These are phyloP conservation scores for Sporothrix globosa DNA, from an alignment of 2,329 filamentous ascomycete species.

Conservation along the genomic window DNA sequence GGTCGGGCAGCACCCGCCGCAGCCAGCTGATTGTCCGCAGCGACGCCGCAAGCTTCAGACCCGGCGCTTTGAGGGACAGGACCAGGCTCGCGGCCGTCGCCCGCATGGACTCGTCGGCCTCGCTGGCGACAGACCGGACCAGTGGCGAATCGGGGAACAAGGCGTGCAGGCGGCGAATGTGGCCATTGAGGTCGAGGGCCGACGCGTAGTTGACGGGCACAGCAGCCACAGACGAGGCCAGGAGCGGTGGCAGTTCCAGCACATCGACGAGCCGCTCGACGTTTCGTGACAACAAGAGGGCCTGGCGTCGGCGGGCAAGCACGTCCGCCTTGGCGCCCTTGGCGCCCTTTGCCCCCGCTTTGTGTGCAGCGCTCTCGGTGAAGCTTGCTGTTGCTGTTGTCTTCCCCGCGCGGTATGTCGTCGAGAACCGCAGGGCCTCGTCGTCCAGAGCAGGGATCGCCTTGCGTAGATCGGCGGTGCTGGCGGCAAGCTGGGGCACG, in stretches of 20 bases:
- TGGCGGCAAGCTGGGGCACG: slow-evolving; percentile 69
- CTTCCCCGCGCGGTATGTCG: slow-evolving; percentile 76
- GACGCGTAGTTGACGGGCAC: slow-evolving; percentile 78
- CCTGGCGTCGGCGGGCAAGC: slow-evolving; percentile 74
- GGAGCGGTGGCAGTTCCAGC: slow-evolving; percentile 82
- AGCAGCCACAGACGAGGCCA: slow-evolving; percentile 75
- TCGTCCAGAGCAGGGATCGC: slow-evolving; percentile 78
- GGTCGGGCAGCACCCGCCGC: slow-evolving; percentile 79
- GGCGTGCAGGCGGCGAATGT: slow-evolving; percentile 82
- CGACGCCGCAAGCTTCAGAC: slow-evolving; percentile 83
- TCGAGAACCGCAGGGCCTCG: slow-evolving; percentile 77
- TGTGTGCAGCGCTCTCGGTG: slow-evolving; percentile 42
- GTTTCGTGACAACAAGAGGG: slow-evolving; percentile 80
- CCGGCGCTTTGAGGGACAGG: slow-evolving; percentile 71
- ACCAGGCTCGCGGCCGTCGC: slow-evolving; percentile 87
- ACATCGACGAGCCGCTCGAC: slow-evolving; percentile 88
- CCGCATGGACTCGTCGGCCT: slow-evolving; percentile 86
- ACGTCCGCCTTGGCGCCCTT: slow-evolving; percentile 41
- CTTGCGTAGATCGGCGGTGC: slow-evolving; percentile 68
- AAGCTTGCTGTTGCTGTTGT: slow-evolving; percentile 58
- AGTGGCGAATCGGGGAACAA: slow-evolving; percentile 80
- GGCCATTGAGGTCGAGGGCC: slow-evolving; percentile 88
- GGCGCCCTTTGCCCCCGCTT: neutral
- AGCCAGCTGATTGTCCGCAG: slow-evolving; percentile 92
- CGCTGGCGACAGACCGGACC: slow-evolving; percentile 69